Percentiles rank a stretch among this genome's conserved stretches.
Evolutionary conservation across 2,329 filamentous ascomycete species (phyloP).

Genomic region (Metarhizium album): DNA sequence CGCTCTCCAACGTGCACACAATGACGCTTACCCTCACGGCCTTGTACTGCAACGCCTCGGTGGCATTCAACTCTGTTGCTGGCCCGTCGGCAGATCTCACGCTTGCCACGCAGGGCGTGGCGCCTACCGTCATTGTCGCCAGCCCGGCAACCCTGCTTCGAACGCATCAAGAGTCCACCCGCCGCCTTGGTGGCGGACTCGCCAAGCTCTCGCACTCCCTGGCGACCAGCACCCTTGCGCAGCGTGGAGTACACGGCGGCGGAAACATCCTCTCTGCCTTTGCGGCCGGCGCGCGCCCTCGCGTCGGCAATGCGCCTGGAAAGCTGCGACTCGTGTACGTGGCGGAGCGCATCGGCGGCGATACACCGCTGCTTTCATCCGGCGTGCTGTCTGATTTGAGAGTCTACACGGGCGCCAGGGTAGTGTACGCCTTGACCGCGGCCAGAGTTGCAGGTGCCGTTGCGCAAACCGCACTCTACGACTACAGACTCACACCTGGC

Average conservation of each 20-base stretch:
- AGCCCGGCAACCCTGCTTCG: conserved; percentile 62
- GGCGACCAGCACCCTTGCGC: conserved; percentile 56
- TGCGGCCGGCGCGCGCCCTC: conserved; percentile 45
- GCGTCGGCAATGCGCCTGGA: conserved; percentile 51
- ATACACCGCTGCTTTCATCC: conserved; percentile 54
- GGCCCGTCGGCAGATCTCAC: conserved; percentile 60
- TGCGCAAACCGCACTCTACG: conserved; percentile 77
- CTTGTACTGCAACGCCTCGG: conserved; percentile 71
- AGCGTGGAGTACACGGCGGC: conserved; percentile 61
- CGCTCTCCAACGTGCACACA: conserved; percentile 68
- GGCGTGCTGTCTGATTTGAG: conserved; percentile 68
- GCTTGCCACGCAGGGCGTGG: conserved; percentile 61
- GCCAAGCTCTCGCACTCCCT: conserved; percentile 60
- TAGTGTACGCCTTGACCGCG: conserved; percentile 77
- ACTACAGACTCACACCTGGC: conserved; percentile 56
- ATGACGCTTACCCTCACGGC: conserved; percentile 72
- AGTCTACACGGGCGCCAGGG: conserved; percentile 65
- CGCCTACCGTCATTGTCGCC: conserved; percentile 73
- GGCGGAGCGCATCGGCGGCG: conserved; percentile 58
- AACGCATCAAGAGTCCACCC: conserved; percentile 52
- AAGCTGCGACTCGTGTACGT: conserved; percentile 75
- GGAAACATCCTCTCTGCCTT: conserved; percentile 39
- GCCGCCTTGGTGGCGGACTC: conserved; percentile 49
- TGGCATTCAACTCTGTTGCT: conserved; percentile 83
- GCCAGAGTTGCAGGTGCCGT: conserved; percentile 79